These are phyloP conservation scores for Arthrobotrys sinensis DNA, from an alignment of 2,329 filamentous ascomycete species.

Conservation along the genomic window DNA sequence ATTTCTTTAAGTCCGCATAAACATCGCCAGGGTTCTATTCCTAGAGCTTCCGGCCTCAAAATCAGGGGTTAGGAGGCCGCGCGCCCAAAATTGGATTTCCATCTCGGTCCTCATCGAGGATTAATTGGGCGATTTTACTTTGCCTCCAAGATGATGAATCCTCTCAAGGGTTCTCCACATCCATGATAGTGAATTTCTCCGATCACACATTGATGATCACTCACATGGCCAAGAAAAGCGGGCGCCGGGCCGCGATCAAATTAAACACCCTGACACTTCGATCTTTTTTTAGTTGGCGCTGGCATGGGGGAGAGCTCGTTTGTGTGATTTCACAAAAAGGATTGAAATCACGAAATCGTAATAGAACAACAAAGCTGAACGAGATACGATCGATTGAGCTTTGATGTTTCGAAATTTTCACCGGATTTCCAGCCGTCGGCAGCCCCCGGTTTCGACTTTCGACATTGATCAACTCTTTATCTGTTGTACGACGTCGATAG, in stretches of 20 bases:
- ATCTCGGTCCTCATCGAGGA: constrained; percentile 16
- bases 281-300: constrained; percentile 34
- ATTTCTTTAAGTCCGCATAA: constrained; percentile 24
- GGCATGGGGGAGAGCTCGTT: neutral
- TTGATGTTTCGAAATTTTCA: constrained; percentile 7
- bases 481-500: constrained; percentile 24
- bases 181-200: constrained; percentile 24
- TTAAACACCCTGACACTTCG: constrained; percentile 26
- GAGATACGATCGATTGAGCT: constrained; percentile 19
- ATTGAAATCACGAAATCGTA: constrained; percentile 15
- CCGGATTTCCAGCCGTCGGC: constrained; percentile 5
- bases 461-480: neutral
- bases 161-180: constrained; percentile 25
- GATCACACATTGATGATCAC: constrained; percentile 24
- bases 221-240: constrained; percentile 25
- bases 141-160: constrained; percentile 18
- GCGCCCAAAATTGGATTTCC: constrained; percentile 28
- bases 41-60: constrained; percentile 21
- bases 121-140: constrained; percentile 3
- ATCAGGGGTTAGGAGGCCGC: constrained; percentile 11
- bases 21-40: constrained; percentile 23
- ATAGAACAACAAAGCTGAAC: neutral
- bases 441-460: constrained; percentile 15
- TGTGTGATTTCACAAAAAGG: constrained; percentile 9
- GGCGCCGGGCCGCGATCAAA: constrained; percentile 27